These are phyloP conservation scores for Teratosphaeria gauchensis DNA, from an alignment of 2,329 filamentous ascomycete species.

Conservation along the genomic window DNA sequence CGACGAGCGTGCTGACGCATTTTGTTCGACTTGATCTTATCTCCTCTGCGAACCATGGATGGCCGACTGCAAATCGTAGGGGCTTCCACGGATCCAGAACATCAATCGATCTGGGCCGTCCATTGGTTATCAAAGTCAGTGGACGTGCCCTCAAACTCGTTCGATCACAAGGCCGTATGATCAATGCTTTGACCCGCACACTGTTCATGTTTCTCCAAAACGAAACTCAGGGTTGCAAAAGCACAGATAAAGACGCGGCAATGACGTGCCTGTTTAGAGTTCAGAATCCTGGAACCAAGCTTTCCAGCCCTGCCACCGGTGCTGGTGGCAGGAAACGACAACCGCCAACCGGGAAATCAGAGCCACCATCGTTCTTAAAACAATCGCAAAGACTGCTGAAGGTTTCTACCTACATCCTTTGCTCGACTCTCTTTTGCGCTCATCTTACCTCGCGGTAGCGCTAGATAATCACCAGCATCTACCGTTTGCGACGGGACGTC, in stretches of 20 bases:
- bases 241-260: neutral
- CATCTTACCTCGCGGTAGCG: neutral
- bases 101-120: neutral
- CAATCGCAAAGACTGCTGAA: neutral
- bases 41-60: neutral
- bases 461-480: no score
- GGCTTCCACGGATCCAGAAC: neutral
- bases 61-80: neutral
- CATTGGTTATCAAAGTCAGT: neutral
- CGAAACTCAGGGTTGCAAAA: neutral
- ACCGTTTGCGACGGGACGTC: neutral
- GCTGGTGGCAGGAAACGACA: neutral
- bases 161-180: no score
- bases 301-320: neutral
- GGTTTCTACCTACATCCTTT: neutral
- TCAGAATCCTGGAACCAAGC: neutral
- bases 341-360: neutral
- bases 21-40: neutral
- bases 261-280: neutral
- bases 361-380: neutral
- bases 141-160: no score
- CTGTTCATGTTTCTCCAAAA: no score
- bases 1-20: neutral
- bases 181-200: no score
- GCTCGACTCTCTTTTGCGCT: neutral